These are phyloP conservation scores for Rhamnella rubrinervis DNA, from an alignment of 331 rosid species.

Conservation along the genomic window DNA sequence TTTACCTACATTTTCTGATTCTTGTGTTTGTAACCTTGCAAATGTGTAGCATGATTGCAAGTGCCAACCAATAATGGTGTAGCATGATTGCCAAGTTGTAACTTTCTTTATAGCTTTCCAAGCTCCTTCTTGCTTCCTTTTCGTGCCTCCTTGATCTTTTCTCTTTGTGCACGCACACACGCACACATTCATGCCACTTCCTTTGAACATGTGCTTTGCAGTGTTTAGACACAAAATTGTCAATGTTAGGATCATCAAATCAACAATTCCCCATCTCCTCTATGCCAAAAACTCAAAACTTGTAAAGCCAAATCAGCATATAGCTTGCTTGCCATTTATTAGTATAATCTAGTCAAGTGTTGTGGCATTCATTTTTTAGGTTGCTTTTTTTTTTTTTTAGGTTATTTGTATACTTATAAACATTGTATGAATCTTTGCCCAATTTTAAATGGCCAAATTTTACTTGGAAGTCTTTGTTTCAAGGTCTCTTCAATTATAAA, in stretches of 20 bases:
- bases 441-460: no score
- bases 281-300: no score
- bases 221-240: neutral
- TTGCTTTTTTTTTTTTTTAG: neutral
- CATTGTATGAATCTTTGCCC: no score
- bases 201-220: neutral
- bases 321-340: neutral
- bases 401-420: neutral
- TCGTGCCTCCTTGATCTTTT: neutral
- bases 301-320: no score
- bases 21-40: no score
- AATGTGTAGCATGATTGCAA: neutral
- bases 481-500: no score
- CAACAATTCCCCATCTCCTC: neutral
- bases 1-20: neutral
- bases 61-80: no score
- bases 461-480: no score
- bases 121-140: constrained; percentile 11
- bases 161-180: constrained; percentile 1
- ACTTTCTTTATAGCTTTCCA: constrained; percentile 8
- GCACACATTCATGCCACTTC: neutral
- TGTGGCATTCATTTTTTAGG: neutral
- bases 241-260: constrained; percentile 1
- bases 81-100: constrained; percentile 1
- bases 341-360: neutral